Base-by-base conservation (phyloP, 1,139 yeast species). In the Chernovozyma aurita region DNA sequence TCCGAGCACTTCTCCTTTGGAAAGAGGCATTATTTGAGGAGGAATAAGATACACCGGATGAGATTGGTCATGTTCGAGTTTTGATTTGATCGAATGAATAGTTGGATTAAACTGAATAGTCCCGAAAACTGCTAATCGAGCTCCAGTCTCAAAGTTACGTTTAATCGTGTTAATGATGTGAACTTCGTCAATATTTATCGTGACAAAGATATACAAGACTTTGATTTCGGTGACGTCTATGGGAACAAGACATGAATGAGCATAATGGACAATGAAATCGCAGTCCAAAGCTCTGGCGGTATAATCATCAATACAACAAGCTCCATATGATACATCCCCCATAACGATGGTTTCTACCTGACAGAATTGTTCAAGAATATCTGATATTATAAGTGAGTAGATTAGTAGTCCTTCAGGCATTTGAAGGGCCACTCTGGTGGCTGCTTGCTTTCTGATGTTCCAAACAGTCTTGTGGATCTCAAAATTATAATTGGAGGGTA, bases 271-370 rank as follows among this genome's bases (percentile, higher is more conserved):
- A 40, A 92, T 80, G 48, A 90, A 85, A 55, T 92, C 99, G 60
- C 98, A 94, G 37, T 85, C 95, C 31, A 92, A 63, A 0, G 97
- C 81, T 42, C 90, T 68, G 3, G 99, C 98, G 0, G 98, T 90
- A 54, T 73, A 92, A 55, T 92, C 99, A 56, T 92, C 99, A 36
- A 92, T 88, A 61, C 99, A 92, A 55, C 99, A 92, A 0, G 99
- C 99, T 24, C 99, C 99, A 52, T 92, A 92, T 0, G 97, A 87
- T 1, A 92, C 98, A 59, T 92, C 99, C 2, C 99, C 99, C 98
- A 92, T 94, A 4, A 92, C 95, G 1, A 94, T 70, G 0, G 92
- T 85, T 52, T 90, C 96, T 34, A 84, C 92, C 5, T 66, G 63
- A 53, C 97, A 88, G 51, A 92, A 90, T 58, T 90, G 96, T 53